A percentile compares a stretch with the other conserved stretches of the same genome.
phyloP scores from a whole-genome alignment of 805 yeast genomes.

The Spencermartinsiella europaea region DNA sequence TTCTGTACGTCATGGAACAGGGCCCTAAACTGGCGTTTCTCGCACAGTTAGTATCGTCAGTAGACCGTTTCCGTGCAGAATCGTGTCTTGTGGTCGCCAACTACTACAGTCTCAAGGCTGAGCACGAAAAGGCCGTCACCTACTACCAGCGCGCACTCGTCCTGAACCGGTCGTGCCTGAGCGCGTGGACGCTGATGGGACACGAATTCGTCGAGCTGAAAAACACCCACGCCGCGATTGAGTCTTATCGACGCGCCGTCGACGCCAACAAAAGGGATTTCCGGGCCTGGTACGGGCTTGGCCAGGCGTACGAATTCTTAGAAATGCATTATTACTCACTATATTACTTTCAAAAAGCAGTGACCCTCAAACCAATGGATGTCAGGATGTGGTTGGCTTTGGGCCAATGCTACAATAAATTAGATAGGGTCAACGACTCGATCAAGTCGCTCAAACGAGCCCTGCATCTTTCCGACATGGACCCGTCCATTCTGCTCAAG shows the following conservation, averaged over 20 bases:
- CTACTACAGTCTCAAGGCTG: conserved; percentile 84
- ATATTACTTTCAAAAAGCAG: conserved; percentile 88
- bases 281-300: conserved; percentile 97
- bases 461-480: conserved; percentile 50
- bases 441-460: conserved; percentile 81
- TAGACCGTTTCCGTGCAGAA: conserved; percentile 87
- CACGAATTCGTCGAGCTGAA: conserved; percentile 96
- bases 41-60: conserved; percentile 77
- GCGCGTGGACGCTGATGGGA: conserved; percentile 98
- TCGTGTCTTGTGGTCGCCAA: conserved; percentile 93
- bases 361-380: conserved; percentile 81
- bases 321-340: conserved; percentile 92
- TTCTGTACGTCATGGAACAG: conserved; percentile 89
- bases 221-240: conserved; percentile 96
- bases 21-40: conserved; percentile 74
- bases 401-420: conserved; percentile 81
- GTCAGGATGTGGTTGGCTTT: conserved; percentile 95
- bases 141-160: conserved; percentile 86
- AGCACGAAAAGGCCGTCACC: conserved; percentile 92
- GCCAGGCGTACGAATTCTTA: conserved; percentile 94
- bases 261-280: conserved; percentile 85
- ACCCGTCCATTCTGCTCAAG: conserved; percentile 52
- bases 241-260: conserved; percentile 87
- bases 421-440: conserved; percentile 65
- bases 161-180: conserved; percentile 69